Base-by-base conservation (phyloP, 2,329 filamentous ascomycete genomes). In the Colletotrichum salicis region DNA sequence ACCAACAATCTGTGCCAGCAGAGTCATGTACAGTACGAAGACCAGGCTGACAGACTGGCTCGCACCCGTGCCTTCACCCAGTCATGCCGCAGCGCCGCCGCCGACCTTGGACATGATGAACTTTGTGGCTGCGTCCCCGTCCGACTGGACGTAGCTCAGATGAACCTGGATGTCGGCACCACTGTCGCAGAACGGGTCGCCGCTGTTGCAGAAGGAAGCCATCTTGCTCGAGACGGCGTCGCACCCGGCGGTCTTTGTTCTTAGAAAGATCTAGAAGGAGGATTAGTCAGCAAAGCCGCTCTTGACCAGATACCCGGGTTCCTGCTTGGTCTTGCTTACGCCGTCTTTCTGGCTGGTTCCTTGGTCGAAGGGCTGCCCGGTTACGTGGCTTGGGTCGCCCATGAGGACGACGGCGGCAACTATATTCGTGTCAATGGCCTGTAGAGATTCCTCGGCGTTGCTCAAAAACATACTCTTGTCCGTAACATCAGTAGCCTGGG, bases 341-440 rank as follows among this genome's bases (percentile, higher is more conserved):
- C 83, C 83, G 59, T 83, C 71, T 0, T 75, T 78, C 8, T 76
- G 76, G 74, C 80, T 82, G 11, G 79, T 82, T 65, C 83, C 83
- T 37, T 72, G 73, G 76, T 80, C 76, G 76, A 80, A 84, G 41
- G 79, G 76, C 19, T 77, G 63, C 65, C 80, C 79, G 75, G 75
- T 76, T 70, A 80, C 76, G 74, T 83, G 81, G 73, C 79, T 81
- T n/a, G 83, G 83, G 74, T 85, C 83, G 65, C 83, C 83, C 67
- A 84, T 83, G 61, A 83, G 70, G 58, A 82, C 75, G 66, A 84
- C 76, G 19, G 82, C 82, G 66, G 82, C 80, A 33, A 85, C 83
- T 84, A 52, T 15, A 4, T 11, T 13, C 22, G 2, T 22, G 5
- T 68, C 10, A 55, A 27, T 37, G 41, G 51, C 64, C 51, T 48